Percentiles rank a stretch among this genome's conserved stretches.
Evolutionary conservation across 176 grass and related monocot genomes (phyloP).

Genomic region (Carex kokanica): DNA sequence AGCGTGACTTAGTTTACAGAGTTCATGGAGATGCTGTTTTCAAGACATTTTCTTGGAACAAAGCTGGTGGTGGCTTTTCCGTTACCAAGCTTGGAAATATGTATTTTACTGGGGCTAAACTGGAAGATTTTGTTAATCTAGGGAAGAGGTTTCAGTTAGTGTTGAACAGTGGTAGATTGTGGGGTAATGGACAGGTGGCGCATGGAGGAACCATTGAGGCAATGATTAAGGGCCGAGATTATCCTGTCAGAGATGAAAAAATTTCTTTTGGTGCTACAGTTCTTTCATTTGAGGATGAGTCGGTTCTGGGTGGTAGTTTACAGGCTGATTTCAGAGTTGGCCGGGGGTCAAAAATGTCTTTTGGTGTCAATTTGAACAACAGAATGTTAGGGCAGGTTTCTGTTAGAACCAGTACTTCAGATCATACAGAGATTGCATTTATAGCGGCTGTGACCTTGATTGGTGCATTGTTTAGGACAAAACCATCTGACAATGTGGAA

Average conservation of each 20-base stretch:
- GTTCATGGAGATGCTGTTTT: constrained; percentile 54
- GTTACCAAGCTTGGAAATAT: constrained; percentile 69
- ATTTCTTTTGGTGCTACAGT: constrained; percentile 34
- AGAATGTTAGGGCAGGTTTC: constrained; percentile 65
- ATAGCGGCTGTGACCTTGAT: constrained; percentile 53
- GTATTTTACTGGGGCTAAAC: constrained; percentile 63
- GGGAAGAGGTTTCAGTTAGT: constrained; percentile 38
- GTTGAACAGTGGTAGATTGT: constrained; percentile 53
- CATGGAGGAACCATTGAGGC: constrained; percentile 65
- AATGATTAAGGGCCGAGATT: constrained; percentile 63
- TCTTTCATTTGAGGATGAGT: constrained; percentile 61
- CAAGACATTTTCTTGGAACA: constrained; percentile 58
- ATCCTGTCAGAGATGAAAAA: constrained; percentile 74
- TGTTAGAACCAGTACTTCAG: constrained; percentile 63
- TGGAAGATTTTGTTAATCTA: constrained; percentile 58
- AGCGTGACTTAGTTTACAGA: constrained; percentile 65
- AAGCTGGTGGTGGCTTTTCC: constrained; percentile 55
- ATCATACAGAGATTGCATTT: constrained; percentile 59
- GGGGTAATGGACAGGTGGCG: constrained; percentile 60
- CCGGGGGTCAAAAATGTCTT: constrained; percentile 49
- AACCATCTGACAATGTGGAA: constrained; percentile 24
- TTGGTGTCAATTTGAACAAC: constrained; percentile 68
- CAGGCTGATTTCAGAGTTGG: constrained; percentile 66
- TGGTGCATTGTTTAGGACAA: constrained; percentile 63
- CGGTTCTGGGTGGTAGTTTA: constrained; percentile 53